Percentiles rank a stretch among this genome's conserved stretches.
Evolutionary conservation across 2,329 filamentous ascomycete genomes (phyloP).

Genomic region (Paraconiothyrium sp.): DNA sequence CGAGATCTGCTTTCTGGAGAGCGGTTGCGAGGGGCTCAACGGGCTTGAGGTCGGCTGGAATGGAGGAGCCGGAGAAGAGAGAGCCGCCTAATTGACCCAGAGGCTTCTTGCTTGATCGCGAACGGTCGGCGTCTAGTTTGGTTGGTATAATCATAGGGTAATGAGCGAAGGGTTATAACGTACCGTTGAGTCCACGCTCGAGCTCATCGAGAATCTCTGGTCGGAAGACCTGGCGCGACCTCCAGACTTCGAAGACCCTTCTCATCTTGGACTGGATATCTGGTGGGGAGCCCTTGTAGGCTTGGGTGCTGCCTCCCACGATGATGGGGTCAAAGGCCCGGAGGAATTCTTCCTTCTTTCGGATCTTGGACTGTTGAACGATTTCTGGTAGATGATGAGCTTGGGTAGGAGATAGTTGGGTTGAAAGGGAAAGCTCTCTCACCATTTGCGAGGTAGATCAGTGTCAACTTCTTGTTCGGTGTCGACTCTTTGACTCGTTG

Average conservation of each 20-base stretch:
- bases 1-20: constrained; percentile 75
- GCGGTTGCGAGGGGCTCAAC: constrained; percentile 79
- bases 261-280: constrained; percentile 90
- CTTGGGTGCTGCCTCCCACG: constrained; percentile 86
- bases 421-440: constrained; percentile 41
- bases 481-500: constrained; percentile 88
- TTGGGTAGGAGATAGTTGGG: constrained; percentile 23
- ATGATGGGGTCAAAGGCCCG: constrained; percentile 91
- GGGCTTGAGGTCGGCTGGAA: constrained; percentile 80
- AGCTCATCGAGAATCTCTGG: constrained; percentile 79
- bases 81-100: constrained; percentile 67
- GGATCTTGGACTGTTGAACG: constrained; percentile 92
- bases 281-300: constrained; percentile 84
- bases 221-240: constrained; percentile 85
- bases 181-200: constrained; percentile 82
- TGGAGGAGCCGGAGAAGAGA: constrained; percentile 70
- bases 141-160: constrained; percentile 16
- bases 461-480: constrained; percentile 83
- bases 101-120: constrained; percentile 63
- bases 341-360: constrained; percentile 91
- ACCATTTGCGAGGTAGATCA: constrained; percentile 97
- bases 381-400: constrained; percentile 71
- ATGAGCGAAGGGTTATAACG: constrained; percentile 27
- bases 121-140: constrained; percentile 64
- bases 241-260: constrained; percentile 94